phyloP scores from a whole-genome alignment of 129 eudicot genomes.

The Saposhnikovia divaricata region DNA sequence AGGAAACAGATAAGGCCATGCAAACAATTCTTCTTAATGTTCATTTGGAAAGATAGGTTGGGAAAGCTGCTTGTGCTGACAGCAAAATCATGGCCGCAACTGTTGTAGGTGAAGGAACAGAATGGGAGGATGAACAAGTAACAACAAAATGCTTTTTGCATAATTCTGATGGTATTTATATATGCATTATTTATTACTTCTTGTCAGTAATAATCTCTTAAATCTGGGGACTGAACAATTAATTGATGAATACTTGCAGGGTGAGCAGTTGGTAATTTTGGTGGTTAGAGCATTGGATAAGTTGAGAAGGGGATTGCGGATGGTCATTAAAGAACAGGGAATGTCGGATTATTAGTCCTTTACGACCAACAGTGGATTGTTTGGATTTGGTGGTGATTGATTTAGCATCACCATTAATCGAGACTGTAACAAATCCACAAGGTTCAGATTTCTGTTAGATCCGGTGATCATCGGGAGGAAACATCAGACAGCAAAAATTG shows the following conservation, averaged over 20 bases:
- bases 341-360: neutral
- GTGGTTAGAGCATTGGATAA: neutral
- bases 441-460: neutral
- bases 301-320: neutral
- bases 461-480: neutral
- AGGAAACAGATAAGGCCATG: neutral
- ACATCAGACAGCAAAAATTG: neutral
- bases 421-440: neutral
- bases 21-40: neutral
- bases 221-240: neutral
- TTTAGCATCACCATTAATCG: neutral
- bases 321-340: neutral
- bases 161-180: neutral
- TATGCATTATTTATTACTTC: neutral
- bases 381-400: neutral
- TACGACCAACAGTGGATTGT: neutral
- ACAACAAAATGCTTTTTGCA: neutral
- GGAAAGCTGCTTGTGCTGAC: neutral
- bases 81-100: neutral
- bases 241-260: neutral
- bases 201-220: neutral
- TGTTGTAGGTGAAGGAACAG: neutral
- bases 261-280: constrained; percentile 5
- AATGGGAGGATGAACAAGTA: neutral
- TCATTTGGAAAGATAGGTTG: neutral